Evolutionary conservation across 2,329 filamentous ascomycete species (phyloP).

Genomic region (Aureobasidium sp.): DNA sequence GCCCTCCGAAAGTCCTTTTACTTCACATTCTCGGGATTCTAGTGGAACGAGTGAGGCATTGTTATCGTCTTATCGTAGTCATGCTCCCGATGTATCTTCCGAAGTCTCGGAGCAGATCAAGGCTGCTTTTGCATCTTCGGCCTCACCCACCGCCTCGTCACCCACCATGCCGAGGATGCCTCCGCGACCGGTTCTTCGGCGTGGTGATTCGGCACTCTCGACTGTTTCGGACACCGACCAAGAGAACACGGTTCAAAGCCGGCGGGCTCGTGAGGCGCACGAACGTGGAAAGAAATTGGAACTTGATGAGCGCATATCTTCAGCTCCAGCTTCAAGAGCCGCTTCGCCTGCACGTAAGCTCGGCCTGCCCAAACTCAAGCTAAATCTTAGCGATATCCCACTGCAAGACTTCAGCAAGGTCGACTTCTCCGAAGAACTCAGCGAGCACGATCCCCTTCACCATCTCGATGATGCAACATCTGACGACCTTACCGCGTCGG

Average conservation of each 20-base stretch:
- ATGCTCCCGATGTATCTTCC: conserved; percentile 15
- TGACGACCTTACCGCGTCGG: conserved; percentile 30
- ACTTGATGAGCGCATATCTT: conserved; percentile 23
- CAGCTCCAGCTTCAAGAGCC: conserved; percentile 25
- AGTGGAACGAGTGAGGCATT: not conserved
- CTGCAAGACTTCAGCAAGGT: conserved; percentile 21
- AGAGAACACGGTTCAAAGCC: conserved; percentile 11
- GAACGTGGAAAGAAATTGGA: conserved; percentile 31
- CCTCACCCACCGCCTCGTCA: not conserved
- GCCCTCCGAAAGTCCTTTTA: not conserved
- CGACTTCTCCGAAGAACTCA: conserved; percentile 21
- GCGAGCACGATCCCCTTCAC: conserved; percentile 24
- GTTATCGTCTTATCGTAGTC: not conserved
- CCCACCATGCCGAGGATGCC: conserved; percentile 2
- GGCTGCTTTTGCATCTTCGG: conserved; percentile 12
- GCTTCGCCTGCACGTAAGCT: conserved; percentile 21
- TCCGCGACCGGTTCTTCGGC: conserved; percentile 15
- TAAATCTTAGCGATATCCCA: conserved; percentile 24
- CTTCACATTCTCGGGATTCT: conserved; percentile 2
- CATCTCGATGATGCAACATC: conserved; percentile 14
- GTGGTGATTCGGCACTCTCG: conserved; percentile 15
- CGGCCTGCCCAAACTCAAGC: conserved; percentile 14
- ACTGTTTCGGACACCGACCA: conserved; percentile 10
- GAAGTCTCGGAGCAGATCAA: conserved; percentile 16
- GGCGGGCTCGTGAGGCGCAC: conserved; percentile 26